A percentile compares a stretch with the other conserved stretches of the same genome.
These are phyloP conservation scores for Aspergillus amoenus DNA, from an alignment of 2,329 filamentous ascomycete genomes.

Conservation along the genomic window DNA sequence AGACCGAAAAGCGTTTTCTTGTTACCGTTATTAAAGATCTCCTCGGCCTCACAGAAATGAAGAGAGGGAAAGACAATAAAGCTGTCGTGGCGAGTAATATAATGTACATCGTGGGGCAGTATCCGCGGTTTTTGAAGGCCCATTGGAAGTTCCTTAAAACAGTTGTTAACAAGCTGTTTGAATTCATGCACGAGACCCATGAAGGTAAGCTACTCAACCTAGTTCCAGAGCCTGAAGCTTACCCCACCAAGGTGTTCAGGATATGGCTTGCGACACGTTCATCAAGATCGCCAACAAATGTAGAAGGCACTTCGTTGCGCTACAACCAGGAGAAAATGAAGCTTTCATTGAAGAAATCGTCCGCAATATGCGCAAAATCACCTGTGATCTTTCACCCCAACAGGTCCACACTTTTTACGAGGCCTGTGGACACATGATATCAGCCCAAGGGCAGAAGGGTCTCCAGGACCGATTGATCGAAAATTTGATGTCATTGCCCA, in stretches of 20 bases:
- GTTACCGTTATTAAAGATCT: constrained; percentile 99
- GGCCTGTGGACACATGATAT: constrained; percentile 98
- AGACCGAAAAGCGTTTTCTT: constrained; percentile 96
- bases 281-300: constrained; percentile 99
- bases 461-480: constrained; percentile 88
- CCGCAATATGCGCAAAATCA: constrained; percentile 91
- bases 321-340: constrained; percentile 90
- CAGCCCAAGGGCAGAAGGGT: constrained; percentile 91
- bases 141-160: constrained; percentile 99
- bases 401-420: constrained; percentile 99
- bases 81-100: constrained; percentile 98
- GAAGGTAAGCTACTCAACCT: constrained; percentile 62
- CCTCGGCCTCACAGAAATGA: constrained; percentile 96
- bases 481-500: constrained; percentile 91
- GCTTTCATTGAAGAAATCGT: constrained; percentile 99
- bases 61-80: constrained; percentile 99
- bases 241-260: constrained; percentile 73
- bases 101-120: constrained; percentile 99
- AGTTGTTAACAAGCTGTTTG: constrained; percentile 98
- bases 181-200: constrained; percentile 99
- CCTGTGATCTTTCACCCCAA: constrained; percentile 89
- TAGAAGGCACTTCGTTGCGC: constrained; percentile 91
- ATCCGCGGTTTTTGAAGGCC: constrained; percentile 95
- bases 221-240: constrained; percentile 8
- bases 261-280: constrained; percentile 99